Evolutionary conservation across 352 stramenopile genomes (phyloP).

Genomic region (Phytophthora chlamydospora): DNA sequence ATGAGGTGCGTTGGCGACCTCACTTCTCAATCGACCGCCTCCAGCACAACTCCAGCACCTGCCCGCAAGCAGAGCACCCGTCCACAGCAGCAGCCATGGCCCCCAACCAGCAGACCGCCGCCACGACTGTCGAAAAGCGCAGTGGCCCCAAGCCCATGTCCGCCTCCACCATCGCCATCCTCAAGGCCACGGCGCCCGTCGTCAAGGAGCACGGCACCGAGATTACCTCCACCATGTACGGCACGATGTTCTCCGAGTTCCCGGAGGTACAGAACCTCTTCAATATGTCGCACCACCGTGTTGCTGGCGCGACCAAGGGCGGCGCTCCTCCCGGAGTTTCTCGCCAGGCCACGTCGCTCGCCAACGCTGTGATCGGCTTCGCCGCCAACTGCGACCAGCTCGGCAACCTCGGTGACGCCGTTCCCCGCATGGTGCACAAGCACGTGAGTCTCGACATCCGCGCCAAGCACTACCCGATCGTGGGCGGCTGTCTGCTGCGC

Average conservation of each 20-base stretch:
- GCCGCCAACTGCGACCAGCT: slow-evolving; percentile 72
- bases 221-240: slow-evolving; percentile 78
- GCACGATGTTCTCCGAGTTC: slow-evolving; percentile 67
- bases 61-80: neutral
- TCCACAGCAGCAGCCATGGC: slow-evolving; percentile 1
- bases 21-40: slow-evolving; percentile 6
- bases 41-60: neutral
- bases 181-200: slow-evolving; percentile 61
- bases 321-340: slow-evolving; percentile 29
- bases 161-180: slow-evolving; percentile 44
- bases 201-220: slow-evolving; percentile 50
- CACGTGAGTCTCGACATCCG: slow-evolving; percentile 67
- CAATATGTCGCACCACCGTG: slow-evolving; percentile 72
- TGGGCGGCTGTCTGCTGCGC: slow-evolving; percentile 56
- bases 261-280: slow-evolving; percentile 71
- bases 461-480: slow-evolving; percentile 74
- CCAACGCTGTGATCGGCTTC: slow-evolving; percentile 65
- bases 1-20: neutral
- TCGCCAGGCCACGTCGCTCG: slow-evolving; percentile 53
- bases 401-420: slow-evolving; percentile 46
- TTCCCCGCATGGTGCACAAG: slow-evolving; percentile 67
- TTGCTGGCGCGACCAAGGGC: slow-evolving; percentile 41
- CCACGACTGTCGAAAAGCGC: neutral
- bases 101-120: neutral
- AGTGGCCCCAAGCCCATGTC: slow-evolving; percentile 28